phyloP scores from a whole-genome alignment of 1,284 basidiomycete species.

The Tilletia setariae region DNA sequence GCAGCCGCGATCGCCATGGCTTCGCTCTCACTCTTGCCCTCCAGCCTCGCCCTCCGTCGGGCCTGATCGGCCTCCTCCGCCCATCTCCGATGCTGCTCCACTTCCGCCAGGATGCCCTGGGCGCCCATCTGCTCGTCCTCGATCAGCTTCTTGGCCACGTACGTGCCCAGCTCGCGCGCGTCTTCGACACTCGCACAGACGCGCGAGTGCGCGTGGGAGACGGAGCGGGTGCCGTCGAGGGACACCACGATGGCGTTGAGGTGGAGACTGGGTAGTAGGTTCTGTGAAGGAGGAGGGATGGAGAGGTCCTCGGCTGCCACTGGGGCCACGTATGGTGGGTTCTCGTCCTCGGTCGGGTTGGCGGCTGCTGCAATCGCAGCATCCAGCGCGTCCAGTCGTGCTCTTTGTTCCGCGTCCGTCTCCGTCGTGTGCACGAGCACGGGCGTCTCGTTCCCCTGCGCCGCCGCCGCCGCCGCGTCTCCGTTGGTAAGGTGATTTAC shows the following conservation, averaged over 20 bases:
- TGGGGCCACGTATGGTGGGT: not conserved
- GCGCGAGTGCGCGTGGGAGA: slow-evolving; percentile 29
- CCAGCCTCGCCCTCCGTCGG: slow-evolving; percentile 10
- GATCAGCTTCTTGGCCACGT: slow-evolving; percentile 44
- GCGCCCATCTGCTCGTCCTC: slow-evolving; percentile 34
- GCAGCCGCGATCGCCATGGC: slow-evolving; percentile 15
- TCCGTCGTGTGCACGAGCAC: not conserved
- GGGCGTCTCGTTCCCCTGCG: not conserved
- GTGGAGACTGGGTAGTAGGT: slow-evolving; percentile 22
- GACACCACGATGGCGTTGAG: slow-evolving; percentile 52
- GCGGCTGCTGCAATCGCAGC: slow-evolving; percentile 10
- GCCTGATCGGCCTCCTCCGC: slow-evolving; percentile 44
- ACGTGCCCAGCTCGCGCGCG: slow-evolving; percentile 38
- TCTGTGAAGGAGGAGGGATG: slow-evolving; percentile 32
- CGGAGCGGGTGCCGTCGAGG: slow-evolving; percentile 44
- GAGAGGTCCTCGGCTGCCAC: slow-evolving; percentile 22
- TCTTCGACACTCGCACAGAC: slow-evolving; percentile 35
- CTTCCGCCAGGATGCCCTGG: slow-evolving; percentile 46
- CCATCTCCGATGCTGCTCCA: slow-evolving; percentile 49
- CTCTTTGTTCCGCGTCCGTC: not conserved
- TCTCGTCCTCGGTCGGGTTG: slow-evolving; percentile 15
- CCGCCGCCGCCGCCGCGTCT: not conserved
- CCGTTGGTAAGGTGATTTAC: no score
- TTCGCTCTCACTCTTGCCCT: slow-evolving; percentile 16
- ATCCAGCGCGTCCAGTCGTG: slow-evolving; percentile 11